Percentiles rank a stretch among this genome's conserved stretches.
Evolutionary conservation across 2,329 filamentous ascomycete genomes (phyloP).

Genomic region (Ascochyta clinopodiicola): DNA sequence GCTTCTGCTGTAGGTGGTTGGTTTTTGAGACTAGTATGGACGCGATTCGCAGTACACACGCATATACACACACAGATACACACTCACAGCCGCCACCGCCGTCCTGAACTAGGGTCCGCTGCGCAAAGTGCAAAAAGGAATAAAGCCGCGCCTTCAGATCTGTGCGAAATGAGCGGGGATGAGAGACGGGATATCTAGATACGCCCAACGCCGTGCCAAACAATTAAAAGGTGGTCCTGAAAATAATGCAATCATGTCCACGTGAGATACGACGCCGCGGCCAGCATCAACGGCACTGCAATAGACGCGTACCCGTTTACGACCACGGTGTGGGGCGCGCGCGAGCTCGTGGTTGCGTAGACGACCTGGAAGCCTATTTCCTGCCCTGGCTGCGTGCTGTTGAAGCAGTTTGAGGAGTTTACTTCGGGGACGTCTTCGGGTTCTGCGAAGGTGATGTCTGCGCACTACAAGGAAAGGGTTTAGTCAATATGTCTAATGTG

Average conservation of each 20-base stretch:
- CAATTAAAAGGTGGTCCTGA: not conserved
- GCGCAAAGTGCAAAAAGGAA: not conserved
- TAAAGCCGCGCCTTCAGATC: slow-evolving; percentile 1
- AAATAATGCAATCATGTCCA: slow-evolving; percentile 25
- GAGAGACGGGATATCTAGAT: slow-evolving; percentile 29
- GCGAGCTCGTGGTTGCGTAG: slow-evolving; percentile 63
- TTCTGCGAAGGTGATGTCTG: slow-evolving; percentile 90
- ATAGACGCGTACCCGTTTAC: slow-evolving; percentile 37
- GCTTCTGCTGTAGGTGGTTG: not conserved
- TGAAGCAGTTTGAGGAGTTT: slow-evolving; percentile 85
- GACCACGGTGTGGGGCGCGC: slow-evolving; percentile 33
- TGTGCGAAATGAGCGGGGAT: slow-evolving; percentile 14
- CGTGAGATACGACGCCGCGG: slow-evolving; percentile 35
- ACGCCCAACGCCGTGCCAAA: slow-evolving; percentile 25
- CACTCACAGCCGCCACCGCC: not conserved
- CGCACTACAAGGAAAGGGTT: slow-evolving; percentile 70
- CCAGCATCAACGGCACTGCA: slow-evolving; percentile 36
- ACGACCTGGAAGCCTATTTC: slow-evolving; percentile 75
- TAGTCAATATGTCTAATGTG: not conserved
- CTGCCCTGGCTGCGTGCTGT: slow-evolving; percentile 63
- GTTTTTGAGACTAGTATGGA: not conserved
- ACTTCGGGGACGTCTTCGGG: slow-evolving; percentile 77
- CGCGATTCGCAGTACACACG: slow-evolving; percentile 11
- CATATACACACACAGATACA: slow-evolving; percentile 5
- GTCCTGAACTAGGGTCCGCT: not conserved